Evolutionary conservation across 1,284 basidiomycete species (phyloP).

Genomic region (Trametes versicolor): DNA sequence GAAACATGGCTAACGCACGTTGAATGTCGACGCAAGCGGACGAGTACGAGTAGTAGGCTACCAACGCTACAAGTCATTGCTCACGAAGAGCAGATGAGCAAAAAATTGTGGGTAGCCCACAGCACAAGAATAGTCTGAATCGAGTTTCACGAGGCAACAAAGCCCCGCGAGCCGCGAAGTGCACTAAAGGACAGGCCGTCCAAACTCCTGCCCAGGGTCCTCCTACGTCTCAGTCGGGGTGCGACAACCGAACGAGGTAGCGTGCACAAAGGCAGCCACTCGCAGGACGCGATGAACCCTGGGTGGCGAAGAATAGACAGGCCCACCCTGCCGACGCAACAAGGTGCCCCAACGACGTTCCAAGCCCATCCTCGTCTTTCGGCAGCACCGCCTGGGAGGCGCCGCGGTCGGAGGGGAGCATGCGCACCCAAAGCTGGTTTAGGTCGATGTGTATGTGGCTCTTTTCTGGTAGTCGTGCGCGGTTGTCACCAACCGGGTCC

Average conservation of each 20-base stretch:
- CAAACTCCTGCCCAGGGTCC: not conserved
- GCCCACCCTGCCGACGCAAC: not conserved
- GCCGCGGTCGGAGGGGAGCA: not conserved
- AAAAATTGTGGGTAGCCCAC: not conserved
- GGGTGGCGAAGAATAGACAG: not conserved
- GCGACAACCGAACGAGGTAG: not conserved
- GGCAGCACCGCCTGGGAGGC: not conserved
- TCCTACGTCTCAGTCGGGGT: not conserved
- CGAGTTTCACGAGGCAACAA: not conserved
- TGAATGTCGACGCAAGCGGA: not conserved
- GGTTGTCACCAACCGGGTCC: not conserved
- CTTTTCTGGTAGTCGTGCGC: constrained; percentile 1
- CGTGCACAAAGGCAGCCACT: not conserved
- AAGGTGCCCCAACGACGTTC: not conserved
- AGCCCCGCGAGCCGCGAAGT: not conserved
- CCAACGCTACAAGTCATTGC: not conserved
- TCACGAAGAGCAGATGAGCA: not conserved
- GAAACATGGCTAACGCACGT: not conserved
- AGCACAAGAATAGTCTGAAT: constrained; percentile 1
- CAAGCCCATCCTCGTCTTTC: constrained; percentile 2
- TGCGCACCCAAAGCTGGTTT: not conserved
- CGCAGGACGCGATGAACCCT: not conserved
- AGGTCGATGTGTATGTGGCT: not conserved
- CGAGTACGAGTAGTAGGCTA: not conserved
- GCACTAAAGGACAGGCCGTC: not conserved